A percentile compares a stretch with the other conserved stretches of the same genome.
Conservation (phyloP, 352 stramenopile genomes). For the Saprolegnia parasitica region DNA sequence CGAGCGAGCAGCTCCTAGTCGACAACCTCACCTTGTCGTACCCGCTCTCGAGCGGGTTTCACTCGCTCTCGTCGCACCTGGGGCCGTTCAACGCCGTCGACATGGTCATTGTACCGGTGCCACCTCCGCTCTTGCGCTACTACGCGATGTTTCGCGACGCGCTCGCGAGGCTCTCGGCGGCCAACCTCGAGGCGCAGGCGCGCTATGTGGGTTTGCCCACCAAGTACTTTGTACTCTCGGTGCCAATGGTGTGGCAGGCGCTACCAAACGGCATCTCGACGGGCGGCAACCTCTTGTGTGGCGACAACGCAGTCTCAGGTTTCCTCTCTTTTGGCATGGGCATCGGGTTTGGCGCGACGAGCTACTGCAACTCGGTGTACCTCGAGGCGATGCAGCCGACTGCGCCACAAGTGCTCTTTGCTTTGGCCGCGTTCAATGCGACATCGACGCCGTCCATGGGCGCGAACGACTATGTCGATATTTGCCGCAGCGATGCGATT, state of each 20-base stretch:
- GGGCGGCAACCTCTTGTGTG: constrained; percentile 18
- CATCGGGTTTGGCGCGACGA: neutral
- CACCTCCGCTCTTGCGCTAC: neutral
- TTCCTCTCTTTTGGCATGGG: neutral
- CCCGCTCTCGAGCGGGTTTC: constrained; percentile 1
- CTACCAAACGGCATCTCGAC: neutral
- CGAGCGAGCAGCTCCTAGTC: neutral
- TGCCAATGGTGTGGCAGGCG: neutral
- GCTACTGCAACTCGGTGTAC: too few relatives aligned
- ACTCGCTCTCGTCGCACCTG: neutral
- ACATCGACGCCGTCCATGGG: too few relatives aligned
- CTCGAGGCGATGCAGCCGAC: too few relatives aligned
- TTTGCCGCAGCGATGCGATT: too few relatives aligned
- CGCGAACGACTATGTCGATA: too few relatives aligned
- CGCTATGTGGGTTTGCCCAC: neutral
- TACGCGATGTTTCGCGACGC: neutral
- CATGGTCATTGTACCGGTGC: neutral
- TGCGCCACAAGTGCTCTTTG: too few relatives aligned
- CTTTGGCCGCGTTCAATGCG: too few relatives aligned
- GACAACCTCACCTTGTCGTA: too few relatives aligned
- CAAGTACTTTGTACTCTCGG: neutral
- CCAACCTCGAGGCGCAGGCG: neutral
- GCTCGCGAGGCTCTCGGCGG: neutral
- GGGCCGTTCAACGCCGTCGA: constrained; percentile 12
- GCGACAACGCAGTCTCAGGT: neutral